A percentile compares a stretch with the other conserved stretches of the same genome.
Conservation (phyloP, 345 rosid species). For the Carallia brachiata region DNA sequence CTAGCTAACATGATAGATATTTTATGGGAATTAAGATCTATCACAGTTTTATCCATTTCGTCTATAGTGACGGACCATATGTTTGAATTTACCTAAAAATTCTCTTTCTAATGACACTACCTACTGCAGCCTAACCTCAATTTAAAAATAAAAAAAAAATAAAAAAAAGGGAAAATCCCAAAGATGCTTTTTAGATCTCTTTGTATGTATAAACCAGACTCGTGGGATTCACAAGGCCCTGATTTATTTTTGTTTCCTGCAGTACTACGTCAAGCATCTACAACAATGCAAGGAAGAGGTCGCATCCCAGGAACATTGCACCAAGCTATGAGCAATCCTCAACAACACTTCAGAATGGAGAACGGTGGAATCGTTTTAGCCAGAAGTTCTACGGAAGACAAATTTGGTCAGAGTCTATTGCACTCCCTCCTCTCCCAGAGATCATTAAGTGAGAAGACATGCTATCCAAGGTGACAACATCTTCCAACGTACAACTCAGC, state of each 20-base stretch:
- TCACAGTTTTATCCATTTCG: too few species aligned
- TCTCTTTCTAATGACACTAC: too few species aligned
- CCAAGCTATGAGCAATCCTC: slow-evolving; percentile 21
- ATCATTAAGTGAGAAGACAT: slow-evolving; percentile 17
- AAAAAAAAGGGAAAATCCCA: too few species aligned
- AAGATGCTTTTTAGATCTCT: too few species aligned
- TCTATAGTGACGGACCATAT: too few species aligned
- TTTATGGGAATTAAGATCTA: too few species aligned
- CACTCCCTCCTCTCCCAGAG: slow-evolving; percentile 22
- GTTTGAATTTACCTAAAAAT: too few species aligned
- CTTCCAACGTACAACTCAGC: too few species aligned
- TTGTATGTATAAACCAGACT: neutral
- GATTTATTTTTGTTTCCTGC: slow-evolving; percentile 4
- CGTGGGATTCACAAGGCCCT: neutral
- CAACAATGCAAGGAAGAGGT: slow-evolving; percentile 28
- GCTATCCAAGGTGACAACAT: slow-evolving; percentile 27
- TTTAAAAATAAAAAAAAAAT: too few species aligned
- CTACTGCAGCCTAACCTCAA: too few species aligned
- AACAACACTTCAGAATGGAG: slow-evolving; percentile 39
- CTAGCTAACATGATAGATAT: too few species aligned
- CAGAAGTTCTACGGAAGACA: slow-evolving; percentile 16
- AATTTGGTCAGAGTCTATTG: slow-evolving; percentile 12
- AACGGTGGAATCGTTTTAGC: slow-evolving; percentile 38
- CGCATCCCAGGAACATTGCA: slow-evolving; percentile 14
- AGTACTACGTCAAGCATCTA: slow-evolving; percentile 31